Conservation (phyloP, 2,329 filamentous ascomycete genomes). For the Fusarium compactum region DNA sequence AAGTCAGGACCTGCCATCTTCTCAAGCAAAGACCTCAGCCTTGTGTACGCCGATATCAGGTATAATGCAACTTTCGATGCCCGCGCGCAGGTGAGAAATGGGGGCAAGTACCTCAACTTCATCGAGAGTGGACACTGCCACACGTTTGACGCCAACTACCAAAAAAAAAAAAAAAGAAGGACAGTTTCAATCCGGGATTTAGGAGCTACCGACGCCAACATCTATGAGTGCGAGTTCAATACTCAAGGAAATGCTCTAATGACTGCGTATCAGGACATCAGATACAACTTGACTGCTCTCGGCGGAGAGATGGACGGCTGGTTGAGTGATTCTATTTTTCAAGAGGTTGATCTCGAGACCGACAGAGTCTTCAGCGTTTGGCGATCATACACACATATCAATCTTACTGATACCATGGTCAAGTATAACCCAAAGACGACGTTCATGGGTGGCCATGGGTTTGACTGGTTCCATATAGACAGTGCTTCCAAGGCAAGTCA, state of each 20-base stretch:
- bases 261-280: conserved; percentile 42
- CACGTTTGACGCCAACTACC: conserved; percentile 38
- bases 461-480: conserved; percentile 47
- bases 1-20: conserved; percentile 42
- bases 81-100: conserved; percentile 32
- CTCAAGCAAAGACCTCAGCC: conserved; percentile 42
- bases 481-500: conserved; percentile 45
- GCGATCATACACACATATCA: conserved; percentile 43
- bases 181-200: conserved; percentile 32
- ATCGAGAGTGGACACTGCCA: conserved; percentile 40
- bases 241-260: conserved; percentile 35
- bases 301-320: conserved; percentile 40
- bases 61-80: conserved; percentile 39
- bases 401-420: conserved; percentile 37
- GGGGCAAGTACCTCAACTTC: conserved; percentile 40
- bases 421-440: conserved; percentile 35
- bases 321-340: conserved; percentile 42
- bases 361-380: conserved; percentile 43
- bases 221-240: conserved; percentile 45
- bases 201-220: conserved; percentile 30
- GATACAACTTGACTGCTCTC: conserved; percentile 38
- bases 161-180: conserved; percentile 39
- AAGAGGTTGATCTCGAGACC: conserved; percentile 41
- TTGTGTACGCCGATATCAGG: conserved; percentile 40
- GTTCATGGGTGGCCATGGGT: conserved; percentile 40